Base-by-base conservation (phyloP, 2,329 filamentous ascomycete genomes). In the Cytospora piceae region DNA sequence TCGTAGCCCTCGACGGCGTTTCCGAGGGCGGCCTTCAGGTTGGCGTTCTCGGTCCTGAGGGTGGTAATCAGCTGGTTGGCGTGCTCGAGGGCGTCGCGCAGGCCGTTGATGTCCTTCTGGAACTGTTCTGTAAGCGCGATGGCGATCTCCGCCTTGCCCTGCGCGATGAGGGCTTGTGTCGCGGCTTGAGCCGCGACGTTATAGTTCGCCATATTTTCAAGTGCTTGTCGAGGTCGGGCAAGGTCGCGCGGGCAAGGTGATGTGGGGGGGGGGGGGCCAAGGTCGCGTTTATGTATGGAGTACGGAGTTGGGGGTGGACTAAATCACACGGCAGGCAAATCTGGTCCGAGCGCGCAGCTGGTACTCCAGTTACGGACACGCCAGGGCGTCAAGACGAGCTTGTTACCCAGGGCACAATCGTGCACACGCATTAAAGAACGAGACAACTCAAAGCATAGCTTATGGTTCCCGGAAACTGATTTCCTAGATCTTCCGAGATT, bases 141-240 rank as follows among this genome's bases (percentile, higher is more conserved):
- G 4, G 65, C 65, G 14, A 67, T 57, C 24, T 67, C 65, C 54
- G 65, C 65, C 54, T 67, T 67, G 58, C 56, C 65, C 46, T 59
- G 55, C 12, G 65, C 65, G 14, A 62, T 56, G 15, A 20, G 37
- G 4, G 60, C 52, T 5, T 55, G 37, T n/a, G 60, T 56, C 27
- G 29, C 24, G 20, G 29, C 52, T 32, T 54, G 29, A 12, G 52
- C 29, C 5, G 52, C 24, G 24, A 54, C 29, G 15, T 54, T 54
- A 20, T 54, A 31, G 52, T 54, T 32, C 27, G 52, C 14, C 24
- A 54, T 29, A 2, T 31, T 20, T 12, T 32, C 4, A 5, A 4
- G 6, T 8, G 52, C 52, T n/a, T 54, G 27, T 32, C 6, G 27
- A 52, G 49, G 27, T 5, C 11, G 2, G 49, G 4, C 5, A 29